Base-by-base conservation (phyloP, 2,329 filamentous ascomycete species). In the Shiraia sp. region DNA sequence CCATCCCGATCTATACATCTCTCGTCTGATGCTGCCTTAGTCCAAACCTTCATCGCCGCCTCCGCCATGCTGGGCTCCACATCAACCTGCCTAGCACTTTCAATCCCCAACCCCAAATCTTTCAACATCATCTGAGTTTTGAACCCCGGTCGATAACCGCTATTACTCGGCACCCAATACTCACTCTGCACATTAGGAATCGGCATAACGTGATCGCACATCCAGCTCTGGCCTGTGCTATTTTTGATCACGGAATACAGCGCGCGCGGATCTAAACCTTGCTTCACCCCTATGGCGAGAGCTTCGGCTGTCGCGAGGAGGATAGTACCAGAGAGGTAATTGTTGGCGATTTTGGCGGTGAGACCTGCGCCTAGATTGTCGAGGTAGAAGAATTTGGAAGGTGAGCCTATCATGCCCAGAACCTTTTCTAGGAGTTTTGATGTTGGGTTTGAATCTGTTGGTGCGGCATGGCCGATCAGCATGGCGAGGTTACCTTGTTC, bases 41-140 rank as follows among this genome's bases (percentile, higher is more conserved):
- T 43, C 56, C 61, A 66, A 14, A 54, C 45, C 33, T 41, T 34
- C 51, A 66, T 45, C 12, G 63, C 62, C 6, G 52, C 58, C 28
- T 63, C 51, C 10, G 58, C 63, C 56, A 65, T 67, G 15, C 33
- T 35, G 8, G 61, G 59, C 28, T 33, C 45, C 1, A 63, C 47
- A 1, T 60, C 56, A 6, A 65, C 55, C 41, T 60, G 50, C 22
- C 51, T 59, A 26, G 51, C 62, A 10, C 48, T 45, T 31, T 65
- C 56, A 22, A 66, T 57, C 2, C 59, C 62, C 24, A 67, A 35
- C 1, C 58, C 59, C 25, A 67, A 15, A 42, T 67, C 63, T 34
- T 67, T 67, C 1, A 64, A 39, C 62, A 67, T 63, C 62, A 67
- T 67, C 45, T 65, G 60, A 33, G 62, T 63, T 44, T 63, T 65